phyloP scores from a whole-genome alignment of 2,329 filamentous ascomycete genomes.

The Pseudogymnoascus sp. region DNA sequence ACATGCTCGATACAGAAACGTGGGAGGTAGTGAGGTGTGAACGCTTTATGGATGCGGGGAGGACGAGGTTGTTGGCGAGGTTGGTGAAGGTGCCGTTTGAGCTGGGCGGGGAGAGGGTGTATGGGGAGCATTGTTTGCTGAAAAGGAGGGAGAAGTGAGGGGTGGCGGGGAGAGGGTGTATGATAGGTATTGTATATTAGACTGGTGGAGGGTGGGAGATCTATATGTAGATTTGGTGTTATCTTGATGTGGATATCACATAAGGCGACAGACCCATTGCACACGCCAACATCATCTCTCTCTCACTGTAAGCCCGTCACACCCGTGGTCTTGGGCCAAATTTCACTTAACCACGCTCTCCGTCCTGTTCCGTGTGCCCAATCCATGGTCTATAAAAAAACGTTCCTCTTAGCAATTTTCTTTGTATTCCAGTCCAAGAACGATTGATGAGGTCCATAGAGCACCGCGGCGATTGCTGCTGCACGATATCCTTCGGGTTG shows the following conservation, averaged over 20 bases:
- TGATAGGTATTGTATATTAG: conserved; percentile 62
- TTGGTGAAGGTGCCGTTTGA: conserved; percentile 73
- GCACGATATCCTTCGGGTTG: no score
- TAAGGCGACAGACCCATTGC: conserved; percentile 74
- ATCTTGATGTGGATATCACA: conserved; percentile 22
- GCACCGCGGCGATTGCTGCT: no score
- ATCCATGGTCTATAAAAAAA: neutral
- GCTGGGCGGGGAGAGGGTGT: conserved; percentile 58
- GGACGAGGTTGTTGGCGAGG: conserved; percentile 65
- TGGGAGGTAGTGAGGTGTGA: conserved; percentile 75
- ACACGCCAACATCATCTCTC: neutral
- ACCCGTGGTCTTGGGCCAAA: neutral
- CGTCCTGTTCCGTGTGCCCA: neutral
- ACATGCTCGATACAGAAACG: conserved; percentile 59
- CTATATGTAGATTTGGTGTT: neutral
- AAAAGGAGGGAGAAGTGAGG: conserved; percentile 46
- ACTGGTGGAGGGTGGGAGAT: conserved; percentile 52
- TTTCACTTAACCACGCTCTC: neutral
- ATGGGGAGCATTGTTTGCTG: conserved; percentile 87
- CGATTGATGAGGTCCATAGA: no score
- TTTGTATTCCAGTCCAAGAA: no score
- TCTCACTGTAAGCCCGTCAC: no score
- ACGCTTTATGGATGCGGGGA: conserved; percentile 70
- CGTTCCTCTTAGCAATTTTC: neutral
- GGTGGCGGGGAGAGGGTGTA: neutral